Evolutionary conservation across 1,284 basidiomycete species (phyloP).

Genomic region (Tremellales sp.): DNA sequence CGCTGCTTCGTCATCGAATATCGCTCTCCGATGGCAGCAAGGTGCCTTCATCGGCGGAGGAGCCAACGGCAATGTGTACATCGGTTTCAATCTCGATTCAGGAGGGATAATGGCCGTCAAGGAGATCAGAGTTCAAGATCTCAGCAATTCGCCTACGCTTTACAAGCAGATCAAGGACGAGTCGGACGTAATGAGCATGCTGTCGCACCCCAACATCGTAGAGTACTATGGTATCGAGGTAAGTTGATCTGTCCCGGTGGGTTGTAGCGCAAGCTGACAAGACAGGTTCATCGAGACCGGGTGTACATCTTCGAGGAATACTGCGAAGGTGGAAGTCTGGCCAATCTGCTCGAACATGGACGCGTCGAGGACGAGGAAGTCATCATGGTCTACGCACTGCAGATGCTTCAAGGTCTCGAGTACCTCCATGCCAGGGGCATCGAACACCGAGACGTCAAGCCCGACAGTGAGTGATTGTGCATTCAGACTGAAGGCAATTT

Average conservation of each 20-base stretch:
- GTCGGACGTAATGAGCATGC: conserved; percentile 96
- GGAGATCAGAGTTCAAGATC: conserved; percentile 96
- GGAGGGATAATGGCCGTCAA: conserved; percentile 99
- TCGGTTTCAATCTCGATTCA: conserved; percentile 94
- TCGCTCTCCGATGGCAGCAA: conserved; percentile 98
- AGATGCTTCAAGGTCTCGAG: conserved; percentile 89
- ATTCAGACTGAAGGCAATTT: neutral
- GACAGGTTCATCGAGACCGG: conserved; percentile 80
- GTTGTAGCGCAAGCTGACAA: neutral
- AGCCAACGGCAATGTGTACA: conserved; percentile 96
- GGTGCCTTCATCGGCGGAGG: conserved; percentile 96
- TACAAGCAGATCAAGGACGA: conserved; percentile 96
- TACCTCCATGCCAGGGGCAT: conserved; percentile 92
- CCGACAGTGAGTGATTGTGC: conserved; percentile 74
- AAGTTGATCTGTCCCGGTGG: conserved; percentile 1
- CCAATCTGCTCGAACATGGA: conserved; percentile 85
- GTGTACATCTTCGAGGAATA: conserved; percentile 98
- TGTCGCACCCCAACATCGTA: conserved; percentile 96
- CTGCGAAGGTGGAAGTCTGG: conserved; percentile 93
- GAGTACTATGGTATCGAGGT: conserved; percentile 99
- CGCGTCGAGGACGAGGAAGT: conserved; percentile 96
- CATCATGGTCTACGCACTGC: conserved; percentile 91
- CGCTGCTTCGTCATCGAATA: conserved; percentile 87
- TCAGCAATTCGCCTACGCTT: conserved; percentile 72
- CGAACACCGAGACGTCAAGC: conserved; percentile 96